These are phyloP conservation scores for Barnettozyma wickerhamii DNA, from an alignment of 805 yeast genomes.

Conservation along the genomic window DNA sequence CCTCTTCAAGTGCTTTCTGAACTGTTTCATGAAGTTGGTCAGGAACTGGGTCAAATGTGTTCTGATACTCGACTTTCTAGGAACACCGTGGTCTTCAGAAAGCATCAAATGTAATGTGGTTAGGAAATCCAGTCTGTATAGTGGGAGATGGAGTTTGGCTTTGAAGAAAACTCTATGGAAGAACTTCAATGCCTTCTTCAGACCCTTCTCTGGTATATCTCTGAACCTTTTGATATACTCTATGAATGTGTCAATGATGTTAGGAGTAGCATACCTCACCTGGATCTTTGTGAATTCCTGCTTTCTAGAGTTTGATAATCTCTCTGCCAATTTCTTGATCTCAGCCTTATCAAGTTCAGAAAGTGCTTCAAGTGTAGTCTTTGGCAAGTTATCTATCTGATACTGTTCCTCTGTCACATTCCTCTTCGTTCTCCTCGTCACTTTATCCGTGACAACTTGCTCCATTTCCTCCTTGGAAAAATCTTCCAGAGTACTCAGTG, in stretches of 20 bases:
- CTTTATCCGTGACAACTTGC: slow-evolving; percentile 43
- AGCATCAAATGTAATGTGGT: slow-evolving; percentile 49
- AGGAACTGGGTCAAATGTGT: slow-evolving; percentile 63
- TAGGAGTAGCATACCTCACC: slow-evolving; percentile 47
- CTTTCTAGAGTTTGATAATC: slow-evolving; percentile 29
- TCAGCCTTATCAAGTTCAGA: slow-evolving; percentile 24
- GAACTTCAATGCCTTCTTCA: slow-evolving; percentile 62
- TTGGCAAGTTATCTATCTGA: slow-evolving; percentile 25
- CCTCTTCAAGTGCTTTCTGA: slow-evolving; percentile 41
- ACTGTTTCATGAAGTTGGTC: slow-evolving; percentile 57
- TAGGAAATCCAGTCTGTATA: slow-evolving; percentile 75
- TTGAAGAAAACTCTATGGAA: slow-evolving; percentile 68
- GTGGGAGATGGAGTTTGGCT: slow-evolving; percentile 50
- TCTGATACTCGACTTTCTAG: slow-evolving; percentile 41
- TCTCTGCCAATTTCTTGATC: slow-evolving; percentile 29
- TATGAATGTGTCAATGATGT: slow-evolving; percentile 62
- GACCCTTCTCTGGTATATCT: slow-evolving; percentile 55
- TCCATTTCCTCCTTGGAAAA: slow-evolving; percentile 54
- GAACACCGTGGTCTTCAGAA: slow-evolving; percentile 42
- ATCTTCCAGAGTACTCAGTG: slow-evolving; percentile 64
- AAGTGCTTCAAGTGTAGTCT: slow-evolving; percentile 24
- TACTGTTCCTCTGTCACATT: slow-evolving; percentile 25
- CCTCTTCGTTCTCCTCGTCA: slow-evolving; percentile 29
- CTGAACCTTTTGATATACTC: slow-evolving; percentile 53
- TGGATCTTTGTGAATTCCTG: slow-evolving; percentile 42